Conservation (phyloP, 75 land plant species). For the Pinus taeda region DNA sequence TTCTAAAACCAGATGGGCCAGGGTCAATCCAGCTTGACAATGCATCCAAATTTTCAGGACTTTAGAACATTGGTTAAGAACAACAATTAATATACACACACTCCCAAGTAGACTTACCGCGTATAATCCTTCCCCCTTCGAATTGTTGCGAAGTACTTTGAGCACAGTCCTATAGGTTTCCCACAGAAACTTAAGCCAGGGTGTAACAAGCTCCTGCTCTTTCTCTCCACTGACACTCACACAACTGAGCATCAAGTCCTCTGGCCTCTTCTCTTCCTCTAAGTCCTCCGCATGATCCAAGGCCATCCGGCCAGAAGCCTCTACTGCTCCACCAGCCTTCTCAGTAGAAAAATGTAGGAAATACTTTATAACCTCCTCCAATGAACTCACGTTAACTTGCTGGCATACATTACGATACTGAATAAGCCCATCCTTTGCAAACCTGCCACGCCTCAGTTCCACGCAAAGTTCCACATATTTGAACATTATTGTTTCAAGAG, state of each 20-base stretch:
- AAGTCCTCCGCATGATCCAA: constrained; percentile 81
- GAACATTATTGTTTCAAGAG: constrained; percentile 89
- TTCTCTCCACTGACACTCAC: constrained; percentile 87
- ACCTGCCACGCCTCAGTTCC: constrained; percentile 84
- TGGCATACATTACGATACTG: constrained; percentile 93
- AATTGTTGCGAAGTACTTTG: constrained; percentile 51
- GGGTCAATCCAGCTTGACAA: not conserved
- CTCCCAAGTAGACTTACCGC: constrained; percentile 43
- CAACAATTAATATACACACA: too few species aligned
- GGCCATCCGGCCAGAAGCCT: constrained; percentile 68
- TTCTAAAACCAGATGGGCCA: not conserved
- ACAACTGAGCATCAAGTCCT: constrained; percentile 88
- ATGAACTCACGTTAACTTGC: constrained; percentile 86
- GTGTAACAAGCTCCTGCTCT: constrained; percentile 89
- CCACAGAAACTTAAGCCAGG: constrained; percentile 98
- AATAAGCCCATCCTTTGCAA: constrained; percentile 95
- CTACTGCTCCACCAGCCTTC: constrained; percentile 82
- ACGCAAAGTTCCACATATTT: constrained; percentile 95
- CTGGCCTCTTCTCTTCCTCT: constrained; percentile 87
- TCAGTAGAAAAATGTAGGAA: constrained; percentile 85
- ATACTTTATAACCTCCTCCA: constrained; percentile 94
- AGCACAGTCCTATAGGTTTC: constrained; percentile 92
- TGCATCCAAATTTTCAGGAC: not conserved
- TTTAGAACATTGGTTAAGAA: too few species aligned
- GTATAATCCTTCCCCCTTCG: constrained; percentile 84